Percentiles rank a stretch among this genome's conserved stretches.
Evolutionary conservation across 2,329 filamentous ascomycete genomes (phyloP).

Genomic region (Botrytis byssoidea): DNA sequence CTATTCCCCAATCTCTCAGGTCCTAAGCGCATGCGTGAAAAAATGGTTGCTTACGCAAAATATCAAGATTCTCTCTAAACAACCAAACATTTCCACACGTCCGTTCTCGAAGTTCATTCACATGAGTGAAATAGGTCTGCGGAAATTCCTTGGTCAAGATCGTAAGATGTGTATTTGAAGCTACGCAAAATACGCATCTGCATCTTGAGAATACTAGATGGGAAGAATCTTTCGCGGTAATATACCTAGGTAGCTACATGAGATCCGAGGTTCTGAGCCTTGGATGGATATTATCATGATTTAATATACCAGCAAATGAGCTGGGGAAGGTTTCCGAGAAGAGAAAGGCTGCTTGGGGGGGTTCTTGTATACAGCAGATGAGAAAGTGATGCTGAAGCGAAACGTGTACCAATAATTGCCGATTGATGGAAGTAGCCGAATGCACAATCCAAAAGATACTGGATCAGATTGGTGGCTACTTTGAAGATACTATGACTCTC

Average conservation of each 20-base stretch:
- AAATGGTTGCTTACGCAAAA: fast-evolving
- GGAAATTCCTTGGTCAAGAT: fast-evolving
- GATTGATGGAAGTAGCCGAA: neutral
- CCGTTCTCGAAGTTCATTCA: fast-evolving
- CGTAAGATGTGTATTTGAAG: neutral
- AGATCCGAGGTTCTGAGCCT: neutral
- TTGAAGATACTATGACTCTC: fast-evolving
- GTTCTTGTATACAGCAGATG: neutral
- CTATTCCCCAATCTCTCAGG: neutral
- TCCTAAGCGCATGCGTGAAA: neutral
- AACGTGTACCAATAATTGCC: neutral
- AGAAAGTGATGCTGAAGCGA: neutral
- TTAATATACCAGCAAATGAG: neutral
- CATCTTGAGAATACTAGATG: neutral
- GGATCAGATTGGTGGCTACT: neutral
- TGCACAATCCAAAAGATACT: fast-evolving
- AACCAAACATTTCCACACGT: fast-evolving
- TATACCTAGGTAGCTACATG: neutral
- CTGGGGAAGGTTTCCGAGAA: neutral
- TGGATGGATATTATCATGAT: neutral
- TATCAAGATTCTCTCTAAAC: neutral
- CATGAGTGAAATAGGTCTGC: neutral
- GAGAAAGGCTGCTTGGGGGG: no score
- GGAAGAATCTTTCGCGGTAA: neutral
- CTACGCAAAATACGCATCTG: neutral